phyloP scores from a whole-genome alignment of 805 yeast genomes.

The Kuraishia ogatae region DNA sequence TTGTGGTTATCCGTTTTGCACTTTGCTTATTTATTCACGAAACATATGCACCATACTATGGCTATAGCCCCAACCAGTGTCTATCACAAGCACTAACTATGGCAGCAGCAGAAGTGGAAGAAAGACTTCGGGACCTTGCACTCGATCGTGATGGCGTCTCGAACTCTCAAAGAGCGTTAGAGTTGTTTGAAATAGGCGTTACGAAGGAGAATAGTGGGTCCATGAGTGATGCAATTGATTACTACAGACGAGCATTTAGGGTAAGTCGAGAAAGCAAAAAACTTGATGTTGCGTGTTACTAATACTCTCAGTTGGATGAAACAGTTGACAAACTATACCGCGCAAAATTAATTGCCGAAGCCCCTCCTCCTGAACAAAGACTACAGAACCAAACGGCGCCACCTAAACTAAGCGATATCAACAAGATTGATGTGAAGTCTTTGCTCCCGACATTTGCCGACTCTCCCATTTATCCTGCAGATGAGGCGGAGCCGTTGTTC shows the following conservation, averaged over 20 bases:
- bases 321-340: constrained; percentile 67
- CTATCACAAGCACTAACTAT: no score
- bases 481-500: constrained; percentile 29
- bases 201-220: constrained; percentile 65
- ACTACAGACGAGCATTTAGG: constrained; percentile 65
- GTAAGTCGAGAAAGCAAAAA: constrained; percentile 20
- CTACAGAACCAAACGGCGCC: background rate
- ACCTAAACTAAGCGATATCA: constrained; percentile 25
- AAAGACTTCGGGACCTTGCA: background rate
- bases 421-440: constrained; percentile 30
- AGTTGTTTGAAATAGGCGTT: constrained; percentile 55
- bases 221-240: constrained; percentile 73
- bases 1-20: no score
- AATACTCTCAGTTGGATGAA: constrained; percentile 14
- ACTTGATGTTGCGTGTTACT: no score
- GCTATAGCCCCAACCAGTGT: no score
- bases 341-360: constrained; percentile 29
- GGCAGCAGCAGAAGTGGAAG: background rate
- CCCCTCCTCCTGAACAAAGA: constrained; percentile 13
- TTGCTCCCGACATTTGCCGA: constrained; percentile 28
- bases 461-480: constrained; percentile 16
- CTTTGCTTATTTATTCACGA: no score
- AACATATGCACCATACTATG: no score
- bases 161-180: background rate
- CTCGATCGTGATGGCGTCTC: background rate